These are phyloP conservation scores for Ligustrum vulgare DNA, from an alignment of 257 asterid species.

Conservation along the genomic window DNA sequence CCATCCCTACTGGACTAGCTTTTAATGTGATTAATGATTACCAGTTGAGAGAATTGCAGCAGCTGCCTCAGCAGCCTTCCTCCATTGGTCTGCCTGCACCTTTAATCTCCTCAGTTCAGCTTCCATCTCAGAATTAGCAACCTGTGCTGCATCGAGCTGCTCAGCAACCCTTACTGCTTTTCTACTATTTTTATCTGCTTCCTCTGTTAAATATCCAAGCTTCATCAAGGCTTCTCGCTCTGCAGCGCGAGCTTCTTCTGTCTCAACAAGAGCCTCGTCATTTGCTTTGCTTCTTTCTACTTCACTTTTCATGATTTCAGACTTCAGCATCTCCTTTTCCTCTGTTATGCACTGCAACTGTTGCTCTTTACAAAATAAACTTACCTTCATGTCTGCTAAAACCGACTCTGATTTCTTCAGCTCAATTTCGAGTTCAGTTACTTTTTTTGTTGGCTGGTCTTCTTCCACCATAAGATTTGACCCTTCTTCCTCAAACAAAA, in stretches of 20 bases:
- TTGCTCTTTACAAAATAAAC: slow-evolving; percentile 47
- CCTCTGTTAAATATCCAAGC: slow-evolving; percentile 64
- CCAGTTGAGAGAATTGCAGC: slow-evolving; percentile 73
- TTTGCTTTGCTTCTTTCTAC: slow-evolving; percentile 33
- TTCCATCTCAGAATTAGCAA: slow-evolving; percentile 67
- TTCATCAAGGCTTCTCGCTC: slow-evolving; percentile 64
- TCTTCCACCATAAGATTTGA: slow-evolving; percentile 25
- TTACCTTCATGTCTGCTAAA: slow-evolving; percentile 44
- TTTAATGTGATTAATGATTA: background rate
- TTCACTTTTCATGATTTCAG: slow-evolving; percentile 50
- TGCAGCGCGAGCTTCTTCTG: slow-evolving; percentile 54
- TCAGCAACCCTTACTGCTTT: slow-evolving; percentile 52
- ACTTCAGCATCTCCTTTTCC: slow-evolving; percentile 64
- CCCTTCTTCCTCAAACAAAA: slow-evolving; percentile 26
- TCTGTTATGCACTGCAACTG: slow-evolving; percentile 41
- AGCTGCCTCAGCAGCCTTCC: slow-evolving; percentile 97
- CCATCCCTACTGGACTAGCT: background rate
- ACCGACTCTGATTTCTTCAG: slow-evolving; percentile 36
- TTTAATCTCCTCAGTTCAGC: slow-evolving; percentile 73
- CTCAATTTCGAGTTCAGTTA: slow-evolving; percentile 33
- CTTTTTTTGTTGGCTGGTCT: slow-evolving; percentile 21
- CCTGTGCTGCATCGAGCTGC: slow-evolving; percentile 80
- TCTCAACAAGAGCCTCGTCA: slow-evolving; percentile 45
- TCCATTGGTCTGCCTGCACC: slow-evolving; percentile 95
- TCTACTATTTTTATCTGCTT: slow-evolving; percentile 62